Conservation (phyloP, 2,329 filamentous ascomycete species). For the Claviceps fusiformis region DNA sequence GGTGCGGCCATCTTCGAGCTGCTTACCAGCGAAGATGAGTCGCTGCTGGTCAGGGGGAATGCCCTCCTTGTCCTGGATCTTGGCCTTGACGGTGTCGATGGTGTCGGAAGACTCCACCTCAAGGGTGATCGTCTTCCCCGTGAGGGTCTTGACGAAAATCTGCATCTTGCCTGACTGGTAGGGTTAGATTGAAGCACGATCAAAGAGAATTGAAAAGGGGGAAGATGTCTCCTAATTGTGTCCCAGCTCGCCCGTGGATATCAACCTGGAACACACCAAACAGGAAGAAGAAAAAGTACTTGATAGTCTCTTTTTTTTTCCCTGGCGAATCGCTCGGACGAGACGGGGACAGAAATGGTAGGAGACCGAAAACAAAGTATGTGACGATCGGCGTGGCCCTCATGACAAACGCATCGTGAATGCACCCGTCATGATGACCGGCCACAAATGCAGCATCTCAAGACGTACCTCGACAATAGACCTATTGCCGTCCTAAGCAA, state of each 20-base stretch:
- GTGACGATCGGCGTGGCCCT: conserved; percentile 11
- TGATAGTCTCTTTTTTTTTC: neutral
- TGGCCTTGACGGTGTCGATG: conserved; percentile 99
- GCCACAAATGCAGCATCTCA: conserved; percentile 30
- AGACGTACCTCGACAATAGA: conserved; percentile 51
- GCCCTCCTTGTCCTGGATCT: conserved; percentile 97
- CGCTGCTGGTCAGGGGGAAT: conserved; percentile 98
- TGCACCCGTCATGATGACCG: conserved; percentile 14
- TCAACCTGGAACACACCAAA: neutral
- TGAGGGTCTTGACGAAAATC: conserved; percentile 75
- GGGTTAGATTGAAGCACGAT: conserved; percentile 24
- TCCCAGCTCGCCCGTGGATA: neutral
- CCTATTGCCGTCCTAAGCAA: conserved; percentile 50
- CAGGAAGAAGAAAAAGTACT: neutral
- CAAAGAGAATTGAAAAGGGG: neutral
- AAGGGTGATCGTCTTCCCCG: conserved; percentile 99
- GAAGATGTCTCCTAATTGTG: neutral
- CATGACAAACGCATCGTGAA: conserved; percentile 18
- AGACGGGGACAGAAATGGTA: conserved; percentile 7
- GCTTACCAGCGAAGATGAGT: conserved; percentile 99
- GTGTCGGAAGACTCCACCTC: conserved; percentile 99
- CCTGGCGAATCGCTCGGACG: neutral
- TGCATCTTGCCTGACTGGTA: conserved; percentile 51
- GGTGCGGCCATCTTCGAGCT: conserved; percentile 98
- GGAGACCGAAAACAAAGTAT: neutral